These are phyloP conservation scores for Aspergillus indologenus DNA, from an alignment of 495 filamentous ascomycete species.

Conservation along the genomic window DNA sequence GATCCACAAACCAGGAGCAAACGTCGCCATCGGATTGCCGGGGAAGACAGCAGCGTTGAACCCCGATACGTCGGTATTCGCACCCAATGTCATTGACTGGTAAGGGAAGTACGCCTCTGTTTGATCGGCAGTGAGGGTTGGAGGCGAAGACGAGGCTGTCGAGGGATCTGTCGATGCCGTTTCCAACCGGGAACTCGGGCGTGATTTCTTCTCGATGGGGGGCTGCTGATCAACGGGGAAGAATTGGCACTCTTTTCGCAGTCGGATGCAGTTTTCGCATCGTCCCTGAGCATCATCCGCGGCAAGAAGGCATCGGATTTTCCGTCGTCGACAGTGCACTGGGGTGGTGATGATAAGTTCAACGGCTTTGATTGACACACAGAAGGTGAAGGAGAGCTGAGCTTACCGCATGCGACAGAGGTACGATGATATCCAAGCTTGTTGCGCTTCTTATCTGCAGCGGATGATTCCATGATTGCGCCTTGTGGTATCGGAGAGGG, in stretches of 20 bases:
- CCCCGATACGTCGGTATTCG: conserved; percentile 37
- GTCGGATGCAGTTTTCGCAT: conserved; percentile 91
- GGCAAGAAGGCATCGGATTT: conserved; percentile 88
- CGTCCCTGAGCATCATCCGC: conserved; percentile 75
- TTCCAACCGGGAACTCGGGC: conserved; percentile 44
- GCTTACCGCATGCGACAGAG: conserved; percentile 94
- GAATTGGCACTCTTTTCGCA: conserved; percentile 96
- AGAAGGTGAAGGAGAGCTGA: background rate
- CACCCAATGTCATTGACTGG: conserved; percentile 35
- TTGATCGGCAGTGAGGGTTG: conserved; percentile 31
- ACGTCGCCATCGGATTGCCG: conserved; percentile 32
- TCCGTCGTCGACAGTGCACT: conserved; percentile 94
- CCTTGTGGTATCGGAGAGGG: conserved; percentile 66
- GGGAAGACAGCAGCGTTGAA: conserved; percentile 32
- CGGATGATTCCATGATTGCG: conserved; percentile 41
- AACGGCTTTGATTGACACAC: background rate
- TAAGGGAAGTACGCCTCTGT: conserved; percentile 44
- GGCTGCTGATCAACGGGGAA: conserved; percentile 86
- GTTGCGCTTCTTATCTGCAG: conserved; percentile 82
- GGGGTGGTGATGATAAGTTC: conserved; percentile 17
- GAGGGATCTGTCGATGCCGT: conserved; percentile 41
- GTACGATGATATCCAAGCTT: conserved; percentile 97
- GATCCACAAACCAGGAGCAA: conserved; percentile 35
- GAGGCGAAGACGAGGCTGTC: conserved; percentile 46
- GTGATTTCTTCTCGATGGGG: conserved; percentile 51